Evolutionary conservation across 257 asterid species (phyloP).

Genomic region (Przewalskia tangutica): DNA sequence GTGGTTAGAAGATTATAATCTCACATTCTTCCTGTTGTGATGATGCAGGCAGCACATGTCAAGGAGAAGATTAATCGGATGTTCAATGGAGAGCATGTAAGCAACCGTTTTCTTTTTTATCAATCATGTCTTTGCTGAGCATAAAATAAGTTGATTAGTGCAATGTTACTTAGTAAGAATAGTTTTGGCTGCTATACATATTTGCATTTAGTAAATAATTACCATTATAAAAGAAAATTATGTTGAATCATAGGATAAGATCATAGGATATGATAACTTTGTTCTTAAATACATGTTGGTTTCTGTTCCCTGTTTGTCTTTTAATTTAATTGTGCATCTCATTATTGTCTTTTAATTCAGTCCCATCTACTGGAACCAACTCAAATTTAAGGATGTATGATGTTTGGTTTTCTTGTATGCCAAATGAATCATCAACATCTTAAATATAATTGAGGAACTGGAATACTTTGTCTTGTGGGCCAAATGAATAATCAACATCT

Average conservation of each 20-base stretch:
- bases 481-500: neutral
- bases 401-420: neutral
- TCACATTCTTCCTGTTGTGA: conserved; percentile 13
- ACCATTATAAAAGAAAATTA: neutral
- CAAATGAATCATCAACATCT: neutral
- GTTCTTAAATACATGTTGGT: neutral
- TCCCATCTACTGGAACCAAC: neutral
- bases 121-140: neutral
- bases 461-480: neutral
- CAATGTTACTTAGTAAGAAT: neutral
- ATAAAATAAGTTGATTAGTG: neutral
- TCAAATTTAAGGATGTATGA: neutral
- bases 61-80: conserved; percentile 72
- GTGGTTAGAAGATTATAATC: neutral
- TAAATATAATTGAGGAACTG: neutral
- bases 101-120: conserved; percentile 13
- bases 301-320: neutral
- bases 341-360: neutral
- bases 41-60: conserved; percentile 67
- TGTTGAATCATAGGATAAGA: neutral
- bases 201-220: neutral
- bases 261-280: neutral
- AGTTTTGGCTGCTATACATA: neutral
- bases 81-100: conserved; percentile 90
- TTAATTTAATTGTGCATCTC: neutral